phyloP scores from a whole-genome alignment of 768 basidiomycete species.

The Plicaturopsis crispa region DNA sequence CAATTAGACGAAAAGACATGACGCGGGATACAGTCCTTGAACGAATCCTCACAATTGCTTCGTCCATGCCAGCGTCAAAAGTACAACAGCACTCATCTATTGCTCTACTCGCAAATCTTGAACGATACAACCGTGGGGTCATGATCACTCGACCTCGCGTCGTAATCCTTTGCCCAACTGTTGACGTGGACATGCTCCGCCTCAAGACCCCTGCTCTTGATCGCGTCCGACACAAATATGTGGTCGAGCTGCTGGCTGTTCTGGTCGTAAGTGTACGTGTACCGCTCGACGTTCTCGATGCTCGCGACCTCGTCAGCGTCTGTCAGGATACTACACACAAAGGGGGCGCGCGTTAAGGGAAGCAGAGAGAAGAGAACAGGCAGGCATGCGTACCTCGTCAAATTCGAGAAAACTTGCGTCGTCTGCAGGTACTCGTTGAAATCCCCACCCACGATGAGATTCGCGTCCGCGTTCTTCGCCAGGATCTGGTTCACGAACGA shows the following conservation, averaged over 20 bases:
- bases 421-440: conserved; percentile 54
- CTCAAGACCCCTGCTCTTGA: conserved; percentile 31
- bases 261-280: conserved; percentile 57
- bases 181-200: conserved; percentile 53
- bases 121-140: conserved; percentile 59
- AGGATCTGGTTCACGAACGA: conserved; percentile 41
- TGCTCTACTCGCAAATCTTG: no score
- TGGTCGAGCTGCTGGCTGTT: conserved; percentile 56
- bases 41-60: no score
- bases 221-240: conserved; percentile 39
- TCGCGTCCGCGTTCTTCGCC: conserved; percentile 31
- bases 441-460: conserved; percentile 49
- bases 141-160: conserved; percentile 45
- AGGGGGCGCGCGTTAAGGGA: conserved; percentile 47
- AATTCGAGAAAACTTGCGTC: no score
- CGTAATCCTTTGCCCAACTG: no score
- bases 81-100: no score
- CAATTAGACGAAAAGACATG: no score
- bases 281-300: conserved; percentile 41
- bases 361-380: no score
- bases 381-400: no score
- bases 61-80: no score
- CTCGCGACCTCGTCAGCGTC: conserved; percentile 47
- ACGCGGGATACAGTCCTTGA: no score
- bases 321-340: conserved; percentile 26